Percentiles rank a stretch among this genome's conserved stretches.
These are phyloP conservation scores for Metrosideros polymorpha DNA, from an alignment of 441 rosid species.

Conservation along the genomic window DNA sequence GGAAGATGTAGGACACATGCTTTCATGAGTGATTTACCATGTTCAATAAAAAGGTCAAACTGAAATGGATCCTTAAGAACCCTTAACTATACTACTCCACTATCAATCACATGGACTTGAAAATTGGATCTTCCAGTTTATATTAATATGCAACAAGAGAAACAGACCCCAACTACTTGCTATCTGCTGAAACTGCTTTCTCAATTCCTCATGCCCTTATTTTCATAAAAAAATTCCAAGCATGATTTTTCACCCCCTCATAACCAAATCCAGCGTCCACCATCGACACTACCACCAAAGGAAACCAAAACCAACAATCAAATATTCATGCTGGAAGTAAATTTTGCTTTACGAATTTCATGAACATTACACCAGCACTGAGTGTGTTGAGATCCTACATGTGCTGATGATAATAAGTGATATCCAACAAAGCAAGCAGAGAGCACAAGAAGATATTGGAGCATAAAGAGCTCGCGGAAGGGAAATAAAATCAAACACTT, in stretches of 20 bases:
- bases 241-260: neutral
- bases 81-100: neutral
- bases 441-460: neutral
- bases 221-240: neutral
- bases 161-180: neutral
- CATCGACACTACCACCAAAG: neutral
- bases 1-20: neutral
- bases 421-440: neutral
- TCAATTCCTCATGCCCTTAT: neutral
- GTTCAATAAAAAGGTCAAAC: neutral
- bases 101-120: neutral
- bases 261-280: neutral
- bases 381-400: neutral
- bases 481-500: conserved; percentile 1
- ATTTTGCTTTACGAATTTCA: neutral
- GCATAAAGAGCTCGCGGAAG: neutral
- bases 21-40: neutral
- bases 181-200: neutral
- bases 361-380: neutral
- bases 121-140: neutral
- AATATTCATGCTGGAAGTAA: neutral
- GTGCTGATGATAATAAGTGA: neutral
- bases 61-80: neutral
- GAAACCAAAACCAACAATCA: neutral
- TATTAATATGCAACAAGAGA: neutral